Percentiles rank a stretch among this genome's conserved stretches.
Conservation (phyloP, 2,329 filamentous ascomycete species). For the Fusarium sp. region DNA sequence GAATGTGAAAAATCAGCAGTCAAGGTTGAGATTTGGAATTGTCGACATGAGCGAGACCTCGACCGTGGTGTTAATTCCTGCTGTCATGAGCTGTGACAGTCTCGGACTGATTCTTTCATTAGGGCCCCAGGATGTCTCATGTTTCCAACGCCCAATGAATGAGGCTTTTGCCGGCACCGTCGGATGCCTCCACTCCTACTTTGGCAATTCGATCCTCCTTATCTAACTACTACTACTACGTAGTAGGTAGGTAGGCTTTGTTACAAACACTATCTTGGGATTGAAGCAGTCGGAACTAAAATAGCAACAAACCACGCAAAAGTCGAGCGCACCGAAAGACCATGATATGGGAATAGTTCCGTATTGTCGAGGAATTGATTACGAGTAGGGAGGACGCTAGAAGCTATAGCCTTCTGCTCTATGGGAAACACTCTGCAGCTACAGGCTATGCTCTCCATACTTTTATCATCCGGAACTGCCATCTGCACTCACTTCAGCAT, state of each 20-base stretch:
- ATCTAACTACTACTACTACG: too few species aligned
- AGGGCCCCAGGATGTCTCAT: slow-evolving; percentile 15
- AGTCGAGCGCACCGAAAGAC: background rate
- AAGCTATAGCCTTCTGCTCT: slow-evolving; percentile 30
- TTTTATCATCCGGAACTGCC: slow-evolving; percentile 9
- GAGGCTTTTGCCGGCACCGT: slow-evolving; percentile 12
- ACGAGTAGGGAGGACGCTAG: slow-evolving; percentile 17
- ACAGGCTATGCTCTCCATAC: slow-evolving; percentile 14
- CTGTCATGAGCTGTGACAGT: slow-evolving; percentile 18
- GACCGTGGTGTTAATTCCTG: slow-evolving; percentile 7
- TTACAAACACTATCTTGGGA: background rate
- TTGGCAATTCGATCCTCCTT: background rate
- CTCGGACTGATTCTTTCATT: slow-evolving; percentile 7
- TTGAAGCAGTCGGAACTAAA: background rate
- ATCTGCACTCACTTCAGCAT: background rate
- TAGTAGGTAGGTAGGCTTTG: background rate
- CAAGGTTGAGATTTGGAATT: slow-evolving; percentile 6
- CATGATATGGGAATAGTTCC: background rate
- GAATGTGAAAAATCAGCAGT: background rate
- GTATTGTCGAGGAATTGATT: background rate
- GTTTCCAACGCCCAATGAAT: slow-evolving; percentile 3
- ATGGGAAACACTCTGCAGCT: too few species aligned
- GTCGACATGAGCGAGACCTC: background rate
- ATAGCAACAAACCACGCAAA: background rate
- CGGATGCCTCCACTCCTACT: slow-evolving; percentile 9